Evolutionary conservation across 441 rosid genomes (phyloP).

Genomic region (Euphorbia corollata): DNA sequence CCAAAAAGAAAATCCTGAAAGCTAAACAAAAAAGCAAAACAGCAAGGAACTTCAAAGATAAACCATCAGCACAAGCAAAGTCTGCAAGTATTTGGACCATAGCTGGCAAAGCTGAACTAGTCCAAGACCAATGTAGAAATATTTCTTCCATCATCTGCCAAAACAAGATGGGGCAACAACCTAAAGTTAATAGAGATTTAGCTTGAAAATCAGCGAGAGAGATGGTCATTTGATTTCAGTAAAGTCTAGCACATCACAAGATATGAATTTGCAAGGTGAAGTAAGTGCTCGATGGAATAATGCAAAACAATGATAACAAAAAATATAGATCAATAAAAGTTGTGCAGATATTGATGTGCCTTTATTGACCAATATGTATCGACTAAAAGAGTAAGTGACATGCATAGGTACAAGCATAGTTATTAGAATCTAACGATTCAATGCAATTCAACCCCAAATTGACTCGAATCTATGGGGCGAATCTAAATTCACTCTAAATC

Average conservation of each 20-base stretch:
- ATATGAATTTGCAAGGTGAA: not conserved
- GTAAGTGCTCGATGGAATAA: not conserved
- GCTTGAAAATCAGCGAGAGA: not conserved
- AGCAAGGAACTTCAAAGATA: constrained; percentile 29
- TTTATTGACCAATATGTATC: not conserved
- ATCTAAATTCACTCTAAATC: too few relatives aligned
- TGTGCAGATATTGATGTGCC: not conserved
- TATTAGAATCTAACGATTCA: too few relatives aligned
- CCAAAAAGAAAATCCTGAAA: constrained; percentile 11
- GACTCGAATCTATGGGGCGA: too few relatives aligned
- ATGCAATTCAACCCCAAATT: too few relatives aligned
- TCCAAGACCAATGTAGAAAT: constrained; percentile 67
- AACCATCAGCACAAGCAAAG: constrained; percentile 95
- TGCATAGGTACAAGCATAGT: not conserved
- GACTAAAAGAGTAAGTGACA: not conserved
- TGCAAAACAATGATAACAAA: not conserved
- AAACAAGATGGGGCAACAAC: constrained; percentile 22
- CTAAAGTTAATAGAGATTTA: not conserved
- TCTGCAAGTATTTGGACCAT: constrained; percentile 98
- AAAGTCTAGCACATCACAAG: not conserved
- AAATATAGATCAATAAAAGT: not conserved
- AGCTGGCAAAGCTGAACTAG: constrained; percentile 72
- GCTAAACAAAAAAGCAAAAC: constrained; percentile 14
- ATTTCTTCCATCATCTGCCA: constrained; percentile 97
- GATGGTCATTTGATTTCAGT: not conserved